Evolutionary conservation across 2,329 filamentous ascomycete species (phyloP).

Genomic region (Cladosporium velox): DNA sequence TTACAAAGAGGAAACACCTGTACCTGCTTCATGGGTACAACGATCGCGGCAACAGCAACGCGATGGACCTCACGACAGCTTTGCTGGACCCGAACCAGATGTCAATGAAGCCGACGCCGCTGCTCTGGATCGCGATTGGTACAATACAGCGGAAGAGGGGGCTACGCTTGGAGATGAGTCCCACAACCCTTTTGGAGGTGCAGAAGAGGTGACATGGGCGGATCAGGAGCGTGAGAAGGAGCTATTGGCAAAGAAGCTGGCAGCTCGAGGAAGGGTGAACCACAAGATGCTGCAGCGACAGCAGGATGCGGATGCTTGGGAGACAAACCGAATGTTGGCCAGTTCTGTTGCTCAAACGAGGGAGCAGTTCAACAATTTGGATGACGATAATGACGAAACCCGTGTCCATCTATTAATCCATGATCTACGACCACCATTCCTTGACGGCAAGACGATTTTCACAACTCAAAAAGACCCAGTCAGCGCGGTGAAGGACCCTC

Average conservation of each 20-base stretch:
- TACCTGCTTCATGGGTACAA: conserved; percentile 5
- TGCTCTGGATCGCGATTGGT: conserved; percentile 89
- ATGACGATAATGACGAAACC: conserved; percentile 85
- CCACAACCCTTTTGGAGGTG: conserved; percentile 87
- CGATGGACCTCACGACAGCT: conserved; percentile 55
- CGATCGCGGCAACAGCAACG: conserved; percentile 33
- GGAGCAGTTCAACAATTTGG: conserved; percentile 79
- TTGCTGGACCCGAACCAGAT: conserved; percentile 63
- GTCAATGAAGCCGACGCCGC: conserved; percentile 67
- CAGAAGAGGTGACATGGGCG: conserved; percentile 66
- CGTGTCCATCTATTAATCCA: conserved; percentile 90
- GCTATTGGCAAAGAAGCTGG: conserved; percentile 76
- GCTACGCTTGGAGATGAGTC: conserved; percentile 86
- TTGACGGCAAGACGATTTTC: conserved; percentile 93
- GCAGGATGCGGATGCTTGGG: conserved; percentile 96
- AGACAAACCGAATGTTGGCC: conserved; percentile 96
- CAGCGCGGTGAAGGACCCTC: conserved; percentile 85
- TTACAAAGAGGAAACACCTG: conserved; percentile 14
- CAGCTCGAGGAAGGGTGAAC: conserved; percentile 46
- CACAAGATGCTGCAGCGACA: conserved; percentile 81
- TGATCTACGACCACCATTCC: conserved; percentile 88
- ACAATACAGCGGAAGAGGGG: conserved; percentile 80
- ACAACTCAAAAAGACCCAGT: conserved; percentile 97
- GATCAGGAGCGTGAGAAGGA: conserved; percentile 75
- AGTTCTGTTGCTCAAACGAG: conserved; percentile 91